Evolutionary conservation across 495 filamentous ascomycete genomes (phyloP).

Genomic region (Penicillium turbatum): DNA sequence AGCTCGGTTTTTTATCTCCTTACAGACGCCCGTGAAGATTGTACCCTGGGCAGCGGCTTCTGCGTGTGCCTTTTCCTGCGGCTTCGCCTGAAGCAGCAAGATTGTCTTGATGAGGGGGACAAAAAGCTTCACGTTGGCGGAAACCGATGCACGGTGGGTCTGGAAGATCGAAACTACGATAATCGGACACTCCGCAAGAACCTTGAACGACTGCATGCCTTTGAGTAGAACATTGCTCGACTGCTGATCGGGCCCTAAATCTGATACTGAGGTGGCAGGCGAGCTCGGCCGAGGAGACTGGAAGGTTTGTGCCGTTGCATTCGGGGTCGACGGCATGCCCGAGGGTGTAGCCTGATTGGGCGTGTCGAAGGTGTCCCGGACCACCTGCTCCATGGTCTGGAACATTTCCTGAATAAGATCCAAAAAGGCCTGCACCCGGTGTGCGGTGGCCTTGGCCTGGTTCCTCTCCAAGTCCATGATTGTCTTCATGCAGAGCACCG

Average conservation of each 20-base stretch:
- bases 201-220: slow-evolving; percentile 99
- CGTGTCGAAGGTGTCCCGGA: slow-evolving; percentile 87
- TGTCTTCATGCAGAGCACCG: slow-evolving; percentile 93
- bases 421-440: slow-evolving; percentile 83
- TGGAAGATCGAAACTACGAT: slow-evolving; percentile 99
- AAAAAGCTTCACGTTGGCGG: slow-evolving; percentile 83
- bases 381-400: slow-evolving; percentile 85
- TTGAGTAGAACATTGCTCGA: slow-evolving; percentile 72
- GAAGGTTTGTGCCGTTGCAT: slow-evolving; percentile 64
- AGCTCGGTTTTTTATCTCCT: slow-evolving; percentile 86
- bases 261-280: slow-evolving; percentile 72
- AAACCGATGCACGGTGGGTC: slow-evolving; percentile 73
- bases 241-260: slow-evolving; percentile 76
- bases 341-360: slow-evolving; percentile 58
- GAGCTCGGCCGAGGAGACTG: slow-evolving; percentile 88
- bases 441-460: slow-evolving; percentile 73
- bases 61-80: slow-evolving; percentile 85
- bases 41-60: slow-evolving; percentile 70
- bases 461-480: slow-evolving; percentile 94
- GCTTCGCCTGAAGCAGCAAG: slow-evolving; percentile 81
- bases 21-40: slow-evolving; percentile 90
- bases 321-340: slow-evolving; percentile 71
- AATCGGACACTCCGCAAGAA: slow-evolving; percentile 94
- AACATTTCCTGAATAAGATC: slow-evolving; percentile 94
- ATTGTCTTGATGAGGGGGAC: slow-evolving; percentile 91